A percentile compares a stretch with the other conserved stretches of the same genome.
Evolutionary conservation across 2,329 filamentous ascomycete species (phyloP).

Genomic region (Colletotrichum graminicola): DNA sequence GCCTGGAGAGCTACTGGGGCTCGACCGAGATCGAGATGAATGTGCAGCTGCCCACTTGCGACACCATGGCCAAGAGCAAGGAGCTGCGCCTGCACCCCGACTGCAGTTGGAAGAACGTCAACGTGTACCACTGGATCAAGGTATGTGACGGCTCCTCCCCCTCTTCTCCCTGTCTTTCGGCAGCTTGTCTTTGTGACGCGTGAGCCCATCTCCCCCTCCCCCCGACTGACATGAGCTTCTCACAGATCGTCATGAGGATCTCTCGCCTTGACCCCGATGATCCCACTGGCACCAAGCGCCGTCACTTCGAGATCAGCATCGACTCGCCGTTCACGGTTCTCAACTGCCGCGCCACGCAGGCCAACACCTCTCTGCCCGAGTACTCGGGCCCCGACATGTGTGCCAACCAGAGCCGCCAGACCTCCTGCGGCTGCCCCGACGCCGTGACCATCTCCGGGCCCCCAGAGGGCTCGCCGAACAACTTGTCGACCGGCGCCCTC

Average conservation of each 20-base stretch:
- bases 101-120: slow-evolving; percentile 93
- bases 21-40: slow-evolving; percentile 96
- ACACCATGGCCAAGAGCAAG: slow-evolving; percentile 83
- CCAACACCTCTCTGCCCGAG: slow-evolving; percentile 86
- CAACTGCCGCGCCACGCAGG: slow-evolving; percentile 91
- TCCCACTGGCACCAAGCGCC: slow-evolving; percentile 76
- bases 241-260: slow-evolving; percentile 89
- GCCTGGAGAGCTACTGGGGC: slow-evolving; percentile 79
- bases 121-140: slow-evolving; percentile 97
- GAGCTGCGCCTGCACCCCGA: slow-evolving; percentile 81
- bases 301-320: slow-evolving; percentile 96
- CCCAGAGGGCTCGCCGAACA: slow-evolving; percentile 72
- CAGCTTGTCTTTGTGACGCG: neutral
- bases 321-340: slow-evolving; percentile 95
- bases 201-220: neutral
- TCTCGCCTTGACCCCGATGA: slow-evolving; percentile 86
- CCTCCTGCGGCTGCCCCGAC: slow-evolving; percentile 69
- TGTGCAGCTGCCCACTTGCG: slow-evolving; percentile 90
- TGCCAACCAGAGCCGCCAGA: slow-evolving; percentile 56
- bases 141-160: slow-evolving; percentile 58
- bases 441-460: slow-evolving; percentile 72
- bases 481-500: slow-evolving; percentile 68
- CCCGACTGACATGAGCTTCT: slow-evolving; percentile 31
- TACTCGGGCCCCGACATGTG: slow-evolving; percentile 70
- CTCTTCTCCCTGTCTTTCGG: no score